Percentiles rank a stretch among this genome's conserved stretches.
phyloP scores from a whole-genome alignment of 345 rosid genomes.

The Carallia brachiata region DNA sequence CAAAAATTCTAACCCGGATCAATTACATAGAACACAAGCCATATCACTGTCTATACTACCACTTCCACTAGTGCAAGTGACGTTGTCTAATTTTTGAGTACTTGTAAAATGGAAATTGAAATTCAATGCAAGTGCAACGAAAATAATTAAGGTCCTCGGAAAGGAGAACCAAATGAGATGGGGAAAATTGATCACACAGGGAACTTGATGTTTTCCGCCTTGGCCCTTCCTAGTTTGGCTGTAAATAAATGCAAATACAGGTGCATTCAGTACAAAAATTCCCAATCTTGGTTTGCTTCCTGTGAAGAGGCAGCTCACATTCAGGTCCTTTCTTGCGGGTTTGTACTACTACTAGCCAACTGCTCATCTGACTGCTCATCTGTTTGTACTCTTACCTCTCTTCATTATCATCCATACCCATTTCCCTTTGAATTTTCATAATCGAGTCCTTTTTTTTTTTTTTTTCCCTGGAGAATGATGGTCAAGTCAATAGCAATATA shows the following conservation, averaged over 20 bases:
- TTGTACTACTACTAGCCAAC: not conserved
- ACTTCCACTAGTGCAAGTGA: no score
- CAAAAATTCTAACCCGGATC: no score
- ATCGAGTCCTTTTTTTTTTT: no score
- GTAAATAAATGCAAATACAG: not conserved
- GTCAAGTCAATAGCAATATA: not conserved
- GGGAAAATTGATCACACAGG: not conserved
- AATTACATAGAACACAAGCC: no score
- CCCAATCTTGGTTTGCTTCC: slow-evolving; percentile 12
- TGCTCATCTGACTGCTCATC: no score
- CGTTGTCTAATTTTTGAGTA: no score
- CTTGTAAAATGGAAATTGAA: no score
- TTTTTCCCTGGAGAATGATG: no score
- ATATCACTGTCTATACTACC: no score
- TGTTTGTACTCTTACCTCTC: not conserved
- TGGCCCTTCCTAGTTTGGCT: no score
- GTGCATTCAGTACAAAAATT: not conserved
- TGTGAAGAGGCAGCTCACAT: slow-evolving; percentile 20
- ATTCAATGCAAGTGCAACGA: no score
- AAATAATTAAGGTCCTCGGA: not conserved
- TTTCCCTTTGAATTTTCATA: not conserved
- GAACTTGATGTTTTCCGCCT: not conserved
- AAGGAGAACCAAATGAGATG: not conserved
- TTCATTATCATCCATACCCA: not conserved
- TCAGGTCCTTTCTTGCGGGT: not conserved